phyloP scores from a whole-genome alignment of 2,329 filamentous ascomycete species.

The Epichloe sibirici region DNA sequence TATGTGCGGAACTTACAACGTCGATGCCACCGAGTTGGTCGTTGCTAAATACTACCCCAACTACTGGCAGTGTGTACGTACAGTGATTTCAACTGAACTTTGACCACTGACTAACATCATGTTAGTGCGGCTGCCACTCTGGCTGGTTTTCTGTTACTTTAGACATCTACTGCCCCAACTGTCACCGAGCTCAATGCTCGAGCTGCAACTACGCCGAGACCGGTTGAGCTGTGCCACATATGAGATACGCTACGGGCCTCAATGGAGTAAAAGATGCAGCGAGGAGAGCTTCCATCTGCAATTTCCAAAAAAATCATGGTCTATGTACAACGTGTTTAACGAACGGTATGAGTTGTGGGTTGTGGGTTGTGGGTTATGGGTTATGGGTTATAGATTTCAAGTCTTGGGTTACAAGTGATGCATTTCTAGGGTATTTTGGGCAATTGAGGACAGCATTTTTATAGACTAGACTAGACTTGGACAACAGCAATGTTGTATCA shows the following conservation, averaged over 20 bases:
- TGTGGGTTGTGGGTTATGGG: not conserved
- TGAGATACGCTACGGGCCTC: not conserved
- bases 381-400: not conserved
- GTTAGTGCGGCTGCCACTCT: constrained; percentile 10
- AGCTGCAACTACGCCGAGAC: constrained; percentile 11
- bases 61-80: constrained; percentile 11
- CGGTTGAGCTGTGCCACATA: not conserved
- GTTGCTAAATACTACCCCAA: not conserved
- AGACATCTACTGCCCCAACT: constrained; percentile 10
- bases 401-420: not conserved
- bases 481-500: constrained; percentile 4
- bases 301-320: not conserved
- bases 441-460: not conserved
- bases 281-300: not conserved
- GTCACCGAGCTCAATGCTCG: constrained; percentile 10
- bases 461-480: constrained; percentile 2
- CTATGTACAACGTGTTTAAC: constrained; percentile 1
- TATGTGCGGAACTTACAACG: not conserved
- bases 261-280: not conserved
- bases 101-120: not conserved
- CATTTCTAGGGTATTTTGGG: not conserved
- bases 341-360: not conserved
- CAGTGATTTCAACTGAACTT: no score
- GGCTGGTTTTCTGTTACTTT: constrained; percentile 12
- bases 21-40: not conserved